These are phyloP conservation scores for Didymella pinodella DNA, from an alignment of 2,329 filamentous ascomycete genomes.

Conservation along the genomic window DNA sequence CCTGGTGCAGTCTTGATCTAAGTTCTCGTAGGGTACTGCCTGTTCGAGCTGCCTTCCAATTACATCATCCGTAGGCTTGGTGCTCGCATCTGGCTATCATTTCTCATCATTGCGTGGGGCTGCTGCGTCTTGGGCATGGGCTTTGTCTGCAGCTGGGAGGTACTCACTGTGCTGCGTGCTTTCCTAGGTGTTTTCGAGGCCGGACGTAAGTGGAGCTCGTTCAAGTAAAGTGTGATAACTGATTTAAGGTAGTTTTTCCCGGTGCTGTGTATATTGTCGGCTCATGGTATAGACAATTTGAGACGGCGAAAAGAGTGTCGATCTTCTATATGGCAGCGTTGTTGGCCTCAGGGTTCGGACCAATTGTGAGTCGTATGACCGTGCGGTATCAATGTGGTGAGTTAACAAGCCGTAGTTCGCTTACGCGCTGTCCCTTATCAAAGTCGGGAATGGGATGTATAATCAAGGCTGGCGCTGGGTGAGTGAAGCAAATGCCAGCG, in stretches of 20 bases:
- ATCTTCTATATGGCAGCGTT: slow-evolving; percentile 42
- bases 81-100: slow-evolving; percentile 41
- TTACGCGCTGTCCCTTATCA: slow-evolving; percentile 44
- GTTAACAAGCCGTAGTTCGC: slow-evolving; percentile 33
- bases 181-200: slow-evolving; percentile 37
- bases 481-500: background rate
- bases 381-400: background rate
- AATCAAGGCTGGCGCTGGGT: slow-evolving; percentile 41
- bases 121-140: slow-evolving; percentile 38
- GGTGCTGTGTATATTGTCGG: slow-evolving; percentile 38
- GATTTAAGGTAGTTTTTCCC: slow-evolving; percentile 29
- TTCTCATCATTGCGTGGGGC: slow-evolving; percentile 40
- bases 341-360: slow-evolving; percentile 43
- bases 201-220: slow-evolving; percentile 24
- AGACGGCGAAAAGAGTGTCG: slow-evolving; percentile 37
- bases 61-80: slow-evolving; percentile 43
- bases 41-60: slow-evolving; percentile 47
- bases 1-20: background rate
- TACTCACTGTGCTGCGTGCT: slow-evolving; percentile 30
- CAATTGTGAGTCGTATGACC: slow-evolving; percentile 32
- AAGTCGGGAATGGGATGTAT: slow-evolving; percentile 44
- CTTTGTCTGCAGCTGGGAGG: slow-evolving; percentile 33
- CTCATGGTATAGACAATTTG: slow-evolving; percentile 39
- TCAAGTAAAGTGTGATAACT: background rate
- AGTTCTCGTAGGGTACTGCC: slow-evolving; percentile 30